Percentiles rank a stretch among this genome's conserved stretches.
Conservation (phyloP, 495 filamentous ascomycete genomes). For the Opeltia flavorubescens region DNA sequence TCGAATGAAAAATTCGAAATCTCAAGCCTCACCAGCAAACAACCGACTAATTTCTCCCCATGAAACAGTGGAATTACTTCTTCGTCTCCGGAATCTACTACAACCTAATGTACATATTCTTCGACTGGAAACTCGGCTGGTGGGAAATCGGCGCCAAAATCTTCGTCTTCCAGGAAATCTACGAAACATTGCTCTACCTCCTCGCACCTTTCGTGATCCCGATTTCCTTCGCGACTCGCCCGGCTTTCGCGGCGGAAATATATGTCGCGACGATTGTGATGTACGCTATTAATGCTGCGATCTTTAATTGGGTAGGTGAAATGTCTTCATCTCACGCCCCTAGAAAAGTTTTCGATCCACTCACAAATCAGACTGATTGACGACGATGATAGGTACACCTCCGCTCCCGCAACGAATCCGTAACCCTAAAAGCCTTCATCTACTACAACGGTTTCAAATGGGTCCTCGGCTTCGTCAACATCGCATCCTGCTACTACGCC, state of each 20-base stretch:
- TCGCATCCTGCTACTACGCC: slow-evolving; percentile 28
- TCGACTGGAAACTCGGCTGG: slow-evolving; percentile 33
- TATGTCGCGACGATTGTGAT: slow-evolving; percentile 21
- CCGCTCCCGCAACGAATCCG: slow-evolving; percentile 24
- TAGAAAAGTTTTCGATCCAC: neutral
- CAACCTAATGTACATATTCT: slow-evolving; percentile 31
- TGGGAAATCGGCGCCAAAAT: slow-evolving; percentile 42
- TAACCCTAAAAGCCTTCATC: slow-evolving; percentile 17
- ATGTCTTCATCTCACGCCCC: neutral
- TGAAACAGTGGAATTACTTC: slow-evolving; percentile 37
- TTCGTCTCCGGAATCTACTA: slow-evolving; percentile 34
- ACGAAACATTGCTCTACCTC: slow-evolving; percentile 33
- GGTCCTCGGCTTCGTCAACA: slow-evolving; percentile 25
- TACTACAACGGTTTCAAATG: slow-evolving; percentile 31
- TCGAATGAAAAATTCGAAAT: too few species aligned
- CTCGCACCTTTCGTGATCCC: slow-evolving; percentile 32
- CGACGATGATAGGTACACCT: slow-evolving; percentile 22
- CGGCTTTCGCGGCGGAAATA: slow-evolving; percentile 23
- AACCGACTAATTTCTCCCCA: too few species aligned
- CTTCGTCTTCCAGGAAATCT: slow-evolving; percentile 53
- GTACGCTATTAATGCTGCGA: slow-evolving; percentile 25
- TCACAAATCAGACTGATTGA: neutral
- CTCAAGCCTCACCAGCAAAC: too few species aligned
- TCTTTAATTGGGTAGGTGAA: slow-evolving; percentile 28
- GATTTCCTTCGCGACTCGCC: slow-evolving; percentile 28